A percentile compares a stretch with the other conserved stretches of the same genome.
phyloP scores from a whole-genome alignment of 495 filamentous ascomycete species.

The Aspergillus sparsus region DNA sequence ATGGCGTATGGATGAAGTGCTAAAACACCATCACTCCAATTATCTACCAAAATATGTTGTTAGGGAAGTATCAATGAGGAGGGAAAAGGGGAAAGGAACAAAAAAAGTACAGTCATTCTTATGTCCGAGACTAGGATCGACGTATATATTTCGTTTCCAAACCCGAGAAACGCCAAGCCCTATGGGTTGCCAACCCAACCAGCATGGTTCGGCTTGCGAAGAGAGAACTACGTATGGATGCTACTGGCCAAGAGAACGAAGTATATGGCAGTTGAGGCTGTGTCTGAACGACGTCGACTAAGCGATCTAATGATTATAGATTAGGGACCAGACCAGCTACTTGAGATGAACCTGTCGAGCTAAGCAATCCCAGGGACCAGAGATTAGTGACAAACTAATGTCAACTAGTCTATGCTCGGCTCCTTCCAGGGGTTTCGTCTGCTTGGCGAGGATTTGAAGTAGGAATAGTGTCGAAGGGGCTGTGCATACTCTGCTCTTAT shows the following conservation, averaged over 20 bases:
- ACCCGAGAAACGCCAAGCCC: slow-evolving; percentile 16
- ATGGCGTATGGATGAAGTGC: no score
- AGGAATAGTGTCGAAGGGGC: slow-evolving; percentile 14
- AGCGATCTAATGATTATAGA: slow-evolving; percentile 14
- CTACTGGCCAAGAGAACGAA: slow-evolving; percentile 5
- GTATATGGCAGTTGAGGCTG: slow-evolving; percentile 26
- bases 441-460: not conserved
- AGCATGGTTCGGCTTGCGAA: slow-evolving; percentile 16
- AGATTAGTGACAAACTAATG: slow-evolving; percentile 9
- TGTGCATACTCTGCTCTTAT: slow-evolving; percentile 7
- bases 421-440: slow-evolving; percentile 20
- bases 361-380: slow-evolving; percentile 17
- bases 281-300: slow-evolving; percentile 17
- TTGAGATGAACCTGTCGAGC: slow-evolving; percentile 25
- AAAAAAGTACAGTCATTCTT: no score
- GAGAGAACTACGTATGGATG: slow-evolving; percentile 5
- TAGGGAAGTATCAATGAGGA: no score
- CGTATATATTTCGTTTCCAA: not conserved
- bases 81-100: no score
- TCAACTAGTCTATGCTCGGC: slow-evolving; percentile 15
- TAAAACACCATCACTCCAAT: no score
- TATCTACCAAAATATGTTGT: no score
- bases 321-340: slow-evolving; percentile 19
- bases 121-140: not conserved
- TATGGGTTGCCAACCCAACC: slow-evolving; percentile 12